phyloP scores from a whole-genome alignment of 305 asterid genomes.

The Rubia peregrina region DNA sequence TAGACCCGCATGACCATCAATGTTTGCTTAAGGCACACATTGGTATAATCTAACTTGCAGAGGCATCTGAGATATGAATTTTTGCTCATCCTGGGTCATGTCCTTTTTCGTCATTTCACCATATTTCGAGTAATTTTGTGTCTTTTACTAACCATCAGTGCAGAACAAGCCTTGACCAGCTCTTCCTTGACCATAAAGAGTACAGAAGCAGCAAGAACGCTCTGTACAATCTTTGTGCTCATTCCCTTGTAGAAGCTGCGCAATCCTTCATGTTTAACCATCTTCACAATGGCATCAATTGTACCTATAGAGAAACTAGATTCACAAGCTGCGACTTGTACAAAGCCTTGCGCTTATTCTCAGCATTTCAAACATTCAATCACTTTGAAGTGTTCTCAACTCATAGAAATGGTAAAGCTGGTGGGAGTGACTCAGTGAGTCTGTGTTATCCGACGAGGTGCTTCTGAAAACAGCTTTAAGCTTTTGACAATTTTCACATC shows the following conservation, averaged over 20 bases:
- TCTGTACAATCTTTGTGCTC: conserved; percentile 87
- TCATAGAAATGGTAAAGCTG: not conserved
- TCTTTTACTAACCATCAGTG: conserved; percentile 29
- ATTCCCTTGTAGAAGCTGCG: conserved; percentile 84
- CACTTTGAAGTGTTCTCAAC: not conserved
- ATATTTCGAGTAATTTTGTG: not conserved
- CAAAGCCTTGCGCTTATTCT: not conserved
- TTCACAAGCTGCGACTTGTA: not conserved
- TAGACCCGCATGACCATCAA: too few species aligned
- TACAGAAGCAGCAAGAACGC: conserved; percentile 86
- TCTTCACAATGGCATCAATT: conserved; percentile 68
- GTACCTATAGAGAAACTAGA: conserved; percentile 38
- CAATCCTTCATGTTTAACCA: conserved; percentile 74
- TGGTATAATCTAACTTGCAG: too few species aligned
- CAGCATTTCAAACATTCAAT: not conserved
- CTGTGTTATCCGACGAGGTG: too few species aligned
- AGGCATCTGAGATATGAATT: too few species aligned
- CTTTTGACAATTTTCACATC: not conserved
- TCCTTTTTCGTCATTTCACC: not conserved
- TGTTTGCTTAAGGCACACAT: too few species aligned
- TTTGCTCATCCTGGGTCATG: too few species aligned
- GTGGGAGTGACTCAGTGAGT: too few species aligned
- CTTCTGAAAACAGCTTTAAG: too few species aligned
- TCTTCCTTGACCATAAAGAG: conserved; percentile 92
- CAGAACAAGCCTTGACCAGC: conserved; percentile 52